These are phyloP conservation scores for Aspergillus oerlinghausenensis DNA, from an alignment of 2,329 filamentous ascomycete genomes.

Conservation along the genomic window DNA sequence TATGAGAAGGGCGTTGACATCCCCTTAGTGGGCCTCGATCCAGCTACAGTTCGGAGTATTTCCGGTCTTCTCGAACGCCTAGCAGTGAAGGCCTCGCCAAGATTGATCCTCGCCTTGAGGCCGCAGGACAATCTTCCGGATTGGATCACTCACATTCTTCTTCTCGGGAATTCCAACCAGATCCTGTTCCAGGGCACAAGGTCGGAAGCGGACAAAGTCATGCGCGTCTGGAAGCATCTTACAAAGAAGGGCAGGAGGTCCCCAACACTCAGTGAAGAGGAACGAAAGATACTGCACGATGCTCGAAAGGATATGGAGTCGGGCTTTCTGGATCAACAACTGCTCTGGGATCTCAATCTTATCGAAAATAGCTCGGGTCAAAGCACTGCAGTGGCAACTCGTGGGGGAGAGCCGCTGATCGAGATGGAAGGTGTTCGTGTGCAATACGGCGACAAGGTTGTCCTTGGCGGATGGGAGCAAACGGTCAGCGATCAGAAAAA, in stretches of 20 bases:
- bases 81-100: conserved; percentile 61
- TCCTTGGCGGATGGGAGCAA: conserved; percentile 76
- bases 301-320: conserved; percentile 14
- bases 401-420: conserved; percentile 65
- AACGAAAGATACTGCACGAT: conserved; percentile 8
- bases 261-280: conserved; percentile 2
- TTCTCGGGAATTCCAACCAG: conserved; percentile 63
- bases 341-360: conserved; percentile 22
- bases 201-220: conserved; percentile 50
- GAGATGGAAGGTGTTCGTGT: conserved; percentile 85
- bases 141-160: conserved; percentile 83
- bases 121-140: conserved; percentile 83
- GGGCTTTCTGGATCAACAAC: conserved; percentile 20
- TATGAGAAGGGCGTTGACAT: conserved; percentile 10
- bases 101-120: conserved; percentile 70
- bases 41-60: conserved; percentile 68
- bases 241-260: background rate
- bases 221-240: conserved; percentile 28
- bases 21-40: conserved; percentile 75
- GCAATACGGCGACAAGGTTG: conserved; percentile 70
- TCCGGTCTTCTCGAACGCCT: conserved; percentile 66
- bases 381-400: conserved; percentile 4
- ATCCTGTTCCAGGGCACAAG: conserved; percentile 64
- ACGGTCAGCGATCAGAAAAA: conserved; percentile 45
- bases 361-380: conserved; percentile 14